Percentiles rank a stretch among this genome's conserved stretches.
These are phyloP conservation scores for Tilletia horrida DNA, from an alignment of 1,284 basidiomycete genomes.

Conservation along the genomic window DNA sequence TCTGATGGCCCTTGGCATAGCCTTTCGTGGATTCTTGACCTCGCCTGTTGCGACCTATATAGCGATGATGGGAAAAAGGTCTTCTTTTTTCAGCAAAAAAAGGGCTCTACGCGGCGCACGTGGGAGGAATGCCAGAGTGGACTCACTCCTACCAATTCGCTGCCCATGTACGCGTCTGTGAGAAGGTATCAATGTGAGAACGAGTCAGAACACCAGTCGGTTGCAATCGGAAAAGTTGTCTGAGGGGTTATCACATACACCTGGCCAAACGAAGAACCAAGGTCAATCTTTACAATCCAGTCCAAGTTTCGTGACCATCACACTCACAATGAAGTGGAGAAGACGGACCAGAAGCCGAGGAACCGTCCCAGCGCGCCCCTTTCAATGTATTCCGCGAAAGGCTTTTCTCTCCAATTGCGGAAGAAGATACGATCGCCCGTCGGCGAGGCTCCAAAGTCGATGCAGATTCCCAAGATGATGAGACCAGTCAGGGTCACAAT, in stretches of 20 bases:
- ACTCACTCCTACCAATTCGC: constrained; percentile 58
- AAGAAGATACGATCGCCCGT: constrained; percentile 64
- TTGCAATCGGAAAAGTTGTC: no score
- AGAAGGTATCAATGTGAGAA: no score
- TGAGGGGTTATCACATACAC: no score
- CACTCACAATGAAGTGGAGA: constrained; percentile 59
- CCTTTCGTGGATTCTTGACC: constrained; percentile 62
- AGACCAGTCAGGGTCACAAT: constrained; percentile 38
- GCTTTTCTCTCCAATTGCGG: constrained; percentile 60
- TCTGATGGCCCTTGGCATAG: constrained; percentile 63
- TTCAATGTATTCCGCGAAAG: constrained; percentile 29
- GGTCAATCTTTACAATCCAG: no score
- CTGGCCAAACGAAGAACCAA: no score
- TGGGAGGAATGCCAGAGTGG: not conserved
- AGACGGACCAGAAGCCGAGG: constrained; percentile 40
- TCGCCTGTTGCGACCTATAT: constrained; percentile 55
- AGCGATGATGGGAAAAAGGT: no score
- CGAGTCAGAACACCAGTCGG: no score
- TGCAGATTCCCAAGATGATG: constrained; percentile 54
- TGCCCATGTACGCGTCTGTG: constrained; percentile 54
- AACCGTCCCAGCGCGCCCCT: constrained; percentile 47
- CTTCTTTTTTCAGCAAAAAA: no score
- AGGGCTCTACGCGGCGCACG: no score
- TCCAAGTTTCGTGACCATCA: constrained; percentile 36
- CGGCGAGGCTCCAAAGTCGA: constrained; percentile 55